A percentile compares a stretch with the other conserved stretches of the same genome.
These are phyloP conservation scores for Fusarium protoensiforme DNA, from an alignment of 2,329 filamentous ascomycete species.

Conservation along the genomic window DNA sequence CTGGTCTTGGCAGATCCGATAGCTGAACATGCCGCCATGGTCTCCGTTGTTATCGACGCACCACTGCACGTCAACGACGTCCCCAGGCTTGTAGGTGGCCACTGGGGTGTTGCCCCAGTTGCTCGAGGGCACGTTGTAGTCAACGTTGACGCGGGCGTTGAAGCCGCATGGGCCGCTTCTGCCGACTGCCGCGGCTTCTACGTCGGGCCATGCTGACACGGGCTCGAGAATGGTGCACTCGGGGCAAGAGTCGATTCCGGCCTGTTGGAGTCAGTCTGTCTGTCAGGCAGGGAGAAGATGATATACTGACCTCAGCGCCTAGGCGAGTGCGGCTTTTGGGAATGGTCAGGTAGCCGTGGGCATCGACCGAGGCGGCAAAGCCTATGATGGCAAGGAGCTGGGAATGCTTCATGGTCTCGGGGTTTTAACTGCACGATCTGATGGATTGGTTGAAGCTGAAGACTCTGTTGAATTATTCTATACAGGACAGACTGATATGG, in stretches of 20 bases:
- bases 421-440: background rate
- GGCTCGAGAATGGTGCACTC: slow-evolving; percentile 66
- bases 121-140: slow-evolving; percentile 60
- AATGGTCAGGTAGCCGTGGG: slow-evolving; percentile 10
- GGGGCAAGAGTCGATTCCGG: slow-evolving; percentile 60
- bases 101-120: slow-evolving; percentile 57
- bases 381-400: background rate
- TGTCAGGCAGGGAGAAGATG: background rate
- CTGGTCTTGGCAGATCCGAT: slow-evolving; percentile 64
- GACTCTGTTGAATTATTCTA: background rate
- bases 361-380: background rate
- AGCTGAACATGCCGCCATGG: slow-evolving; percentile 66
- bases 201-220: slow-evolving; percentile 59
- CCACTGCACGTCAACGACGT: slow-evolving; percentile 62
- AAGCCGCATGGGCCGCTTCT: slow-evolving; percentile 63
- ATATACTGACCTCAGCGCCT: slow-evolving; percentile 3
- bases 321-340: slow-evolving; percentile 12
- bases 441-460: background rate
- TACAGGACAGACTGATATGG: background rate
- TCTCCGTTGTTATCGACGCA: slow-evolving; percentile 66
- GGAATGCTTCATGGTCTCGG: background rate
- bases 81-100: slow-evolving; percentile 56
- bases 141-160: slow-evolving; percentile 62
- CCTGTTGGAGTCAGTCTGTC: slow-evolving; percentile 42
- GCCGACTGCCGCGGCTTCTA: slow-evolving; percentile 57